Evolutionary conservation across 129 eudicot genomes (phyloP).

Genomic region (Flaveria sonorensis): DNA sequence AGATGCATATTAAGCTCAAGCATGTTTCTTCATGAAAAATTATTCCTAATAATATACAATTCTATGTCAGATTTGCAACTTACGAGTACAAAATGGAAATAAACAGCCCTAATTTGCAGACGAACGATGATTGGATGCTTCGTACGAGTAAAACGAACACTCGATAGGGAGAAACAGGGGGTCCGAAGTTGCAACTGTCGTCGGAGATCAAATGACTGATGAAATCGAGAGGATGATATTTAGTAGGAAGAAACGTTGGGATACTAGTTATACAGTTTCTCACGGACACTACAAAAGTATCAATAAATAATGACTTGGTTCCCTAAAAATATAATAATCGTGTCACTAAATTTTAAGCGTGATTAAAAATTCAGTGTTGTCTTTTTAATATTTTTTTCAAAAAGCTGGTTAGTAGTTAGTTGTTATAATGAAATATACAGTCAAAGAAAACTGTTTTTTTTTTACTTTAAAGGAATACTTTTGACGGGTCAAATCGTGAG

Average conservation of each 20-base stretch:
- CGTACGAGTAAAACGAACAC: not conserved
- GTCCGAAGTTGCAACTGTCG: slow-evolving; percentile 23
- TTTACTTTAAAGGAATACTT: too few relatives aligned
- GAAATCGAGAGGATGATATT: not conserved
- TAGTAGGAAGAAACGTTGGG: not conserved
- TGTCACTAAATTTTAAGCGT: not conserved
- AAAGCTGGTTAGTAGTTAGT: too few relatives aligned
- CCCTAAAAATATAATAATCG: too few relatives aligned
- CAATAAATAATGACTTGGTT: not conserved
- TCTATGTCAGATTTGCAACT: not conserved
- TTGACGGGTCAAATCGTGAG: too few relatives aligned
- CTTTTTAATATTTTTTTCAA: too few relatives aligned
- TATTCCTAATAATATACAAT: not conserved
- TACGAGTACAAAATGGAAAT: slow-evolving; percentile 17
- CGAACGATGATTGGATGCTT: not conserved
- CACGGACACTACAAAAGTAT: slow-evolving; percentile 9
- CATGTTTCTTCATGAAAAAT: not conserved
- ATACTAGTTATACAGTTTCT: not conserved
- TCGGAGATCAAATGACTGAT: slow-evolving; percentile 19
- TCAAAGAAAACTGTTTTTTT: too few relatives aligned
- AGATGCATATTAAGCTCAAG: not conserved
- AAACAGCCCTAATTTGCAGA: slow-evolving; percentile 10
- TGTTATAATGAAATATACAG: too few relatives aligned
- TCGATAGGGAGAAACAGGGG: slow-evolving; percentile 1
- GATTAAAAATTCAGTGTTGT: not conserved